Base-by-base conservation (phyloP, 306 rosid genomes). In the Cucurbita moschata region DNA sequence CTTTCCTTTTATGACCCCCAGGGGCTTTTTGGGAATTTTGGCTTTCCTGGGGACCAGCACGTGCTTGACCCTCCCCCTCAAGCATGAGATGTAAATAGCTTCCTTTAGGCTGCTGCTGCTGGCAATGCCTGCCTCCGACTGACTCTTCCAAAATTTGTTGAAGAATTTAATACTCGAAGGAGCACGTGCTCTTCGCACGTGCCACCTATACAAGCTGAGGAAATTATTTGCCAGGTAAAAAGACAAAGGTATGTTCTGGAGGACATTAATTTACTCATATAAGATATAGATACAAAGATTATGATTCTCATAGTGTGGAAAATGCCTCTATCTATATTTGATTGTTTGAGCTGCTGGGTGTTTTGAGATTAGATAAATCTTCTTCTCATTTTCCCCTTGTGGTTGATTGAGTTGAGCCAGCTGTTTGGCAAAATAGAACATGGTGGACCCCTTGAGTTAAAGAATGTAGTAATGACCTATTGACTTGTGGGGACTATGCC, bases 21-120 rank as follows among this genome's bases (percentile, higher is more conserved):
- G 97, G 96, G 87, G 53, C 84, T 89, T 49, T 88, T 87, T 26
- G 83, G 88, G 71, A 82, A 91, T 82, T 89, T 89, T 35, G 99
- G 96, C 51, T 94, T 94, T 73, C 72, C 79, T 26, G 81, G 71
- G 51, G 81, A 82, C 68, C 76, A 76, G 67, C 77, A 74, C 72
- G 80, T 62, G 82, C 77, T 26, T 51, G 72, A 79, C 74, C 66
- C 82, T 30, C 74, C 92, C 75, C 65, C 85, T 81, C 81, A 77
- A 58, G 65, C 81, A 56, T 75, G 77, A 37, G 79, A 78, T 39
- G 69, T 76, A 86, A 77, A 76, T 52, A 67, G 37, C 73, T 67
- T 23, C 73, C 72, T 39, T 14, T 49, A 21, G 72, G 38, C 23
- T 23, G 77, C 72, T 77, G 77, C 73, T 59, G 63, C 23, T 19